These are phyloP conservation scores for Magnusiomyces sp. DNA, from an alignment of 1,139 yeast genomes.

Conservation along the genomic window DNA sequence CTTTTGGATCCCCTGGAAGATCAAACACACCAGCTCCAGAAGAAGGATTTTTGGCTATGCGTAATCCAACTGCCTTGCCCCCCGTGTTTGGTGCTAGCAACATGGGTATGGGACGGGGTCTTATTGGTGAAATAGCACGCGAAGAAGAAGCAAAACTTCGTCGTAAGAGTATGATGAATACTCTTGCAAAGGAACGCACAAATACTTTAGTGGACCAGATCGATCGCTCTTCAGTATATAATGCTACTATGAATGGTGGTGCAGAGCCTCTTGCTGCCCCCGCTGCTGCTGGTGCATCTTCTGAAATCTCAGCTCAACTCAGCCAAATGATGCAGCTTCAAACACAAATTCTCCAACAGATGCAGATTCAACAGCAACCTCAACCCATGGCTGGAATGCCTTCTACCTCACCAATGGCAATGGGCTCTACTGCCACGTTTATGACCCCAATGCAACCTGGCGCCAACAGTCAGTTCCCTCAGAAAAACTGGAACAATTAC, in stretches of 20 bases:
- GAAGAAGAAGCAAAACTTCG: slow-evolving; percentile 33
- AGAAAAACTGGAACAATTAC: slow-evolving; percentile 10
- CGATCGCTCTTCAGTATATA: slow-evolving; percentile 3
- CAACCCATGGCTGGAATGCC: neutral
- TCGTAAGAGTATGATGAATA: slow-evolving; percentile 19
- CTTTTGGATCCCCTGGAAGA: slow-evolving; percentile 10
- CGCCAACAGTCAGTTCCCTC: neutral
- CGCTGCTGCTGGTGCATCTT: neutral
- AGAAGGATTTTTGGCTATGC: slow-evolving; percentile 13
- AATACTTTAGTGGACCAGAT: slow-evolving; percentile 7
- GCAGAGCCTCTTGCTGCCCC: too few species aligned
- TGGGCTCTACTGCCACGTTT: neutral
- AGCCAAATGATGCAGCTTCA: slow-evolving; percentile 20
- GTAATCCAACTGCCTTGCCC: slow-evolving; percentile 21
- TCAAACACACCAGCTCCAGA: slow-evolving; percentile 10
- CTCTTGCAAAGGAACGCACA: slow-evolving; percentile 14
- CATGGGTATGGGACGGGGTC: slow-evolving; percentile 26
- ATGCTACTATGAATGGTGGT: neutral
- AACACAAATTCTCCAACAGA: slow-evolving; percentile 16
- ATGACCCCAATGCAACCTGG: neutral
- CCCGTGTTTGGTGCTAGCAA: slow-evolving; percentile 19
- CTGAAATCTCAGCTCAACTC: slow-evolving; percentile 18
- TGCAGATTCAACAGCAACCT: slow-evolving; percentile 11
- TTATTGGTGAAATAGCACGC: slow-evolving; percentile 35
- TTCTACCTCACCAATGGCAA: neutral